Conservation (phyloP, 257 asterid species). For the Anisodus tanguticus region DNA sequence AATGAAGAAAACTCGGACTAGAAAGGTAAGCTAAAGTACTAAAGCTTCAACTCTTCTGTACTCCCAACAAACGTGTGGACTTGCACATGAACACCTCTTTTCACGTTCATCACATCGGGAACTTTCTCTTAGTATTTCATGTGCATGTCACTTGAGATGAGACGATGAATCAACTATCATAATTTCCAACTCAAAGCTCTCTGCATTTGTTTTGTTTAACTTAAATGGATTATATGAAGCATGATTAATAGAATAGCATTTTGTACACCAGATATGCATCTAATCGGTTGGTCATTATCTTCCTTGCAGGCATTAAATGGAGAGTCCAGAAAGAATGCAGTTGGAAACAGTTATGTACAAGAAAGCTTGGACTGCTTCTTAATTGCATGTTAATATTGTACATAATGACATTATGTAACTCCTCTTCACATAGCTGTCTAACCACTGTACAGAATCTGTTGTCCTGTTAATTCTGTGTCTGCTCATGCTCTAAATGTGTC, state of each 20-base stretch:
- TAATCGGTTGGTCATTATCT: background rate
- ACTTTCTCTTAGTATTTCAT: too few species aligned
- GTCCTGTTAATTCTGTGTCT: background rate
- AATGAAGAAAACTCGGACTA: slow-evolving; percentile 32
- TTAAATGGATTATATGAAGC: background rate
- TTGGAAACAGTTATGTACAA: background rate
- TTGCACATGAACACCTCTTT: background rate
- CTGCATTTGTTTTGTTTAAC: too few species aligned
- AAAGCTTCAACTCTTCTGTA: background rate
- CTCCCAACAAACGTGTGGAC: background rate
- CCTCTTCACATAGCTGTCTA: background rate
- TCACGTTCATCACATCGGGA: too few species aligned
- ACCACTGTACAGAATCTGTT: background rate
- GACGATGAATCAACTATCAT: background rate
- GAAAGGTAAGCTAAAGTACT: slow-evolving; percentile 38
- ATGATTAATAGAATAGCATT: background rate
- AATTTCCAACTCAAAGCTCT: background rate
- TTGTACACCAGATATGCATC: background rate
- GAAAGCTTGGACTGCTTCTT: background rate
- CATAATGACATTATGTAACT: background rate
- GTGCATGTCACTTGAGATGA: too few species aligned
- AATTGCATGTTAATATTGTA: background rate
- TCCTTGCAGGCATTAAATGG: background rate
- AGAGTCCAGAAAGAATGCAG: background rate
- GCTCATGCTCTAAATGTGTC: too few species aligned